phyloP scores from a whole-genome alignment of 2,329 filamentous ascomycete species.

The Cercospora zeae-maydis region DNA sequence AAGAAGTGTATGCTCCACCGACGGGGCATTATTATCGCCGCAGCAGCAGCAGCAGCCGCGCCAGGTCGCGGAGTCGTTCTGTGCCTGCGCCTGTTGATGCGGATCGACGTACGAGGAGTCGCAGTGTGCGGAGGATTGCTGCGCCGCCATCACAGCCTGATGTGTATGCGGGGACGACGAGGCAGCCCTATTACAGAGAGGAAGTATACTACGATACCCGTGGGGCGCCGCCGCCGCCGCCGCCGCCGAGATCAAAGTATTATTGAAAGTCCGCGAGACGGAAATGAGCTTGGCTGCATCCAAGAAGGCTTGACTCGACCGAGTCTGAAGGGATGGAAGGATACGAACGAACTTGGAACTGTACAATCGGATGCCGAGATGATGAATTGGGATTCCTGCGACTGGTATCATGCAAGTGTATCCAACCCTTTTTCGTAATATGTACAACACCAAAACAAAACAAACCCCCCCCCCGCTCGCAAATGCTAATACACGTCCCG shows the following conservation, averaged over 20 bases:
- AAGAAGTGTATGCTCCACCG: conserved; percentile 11
- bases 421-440: conserved; percentile 1
- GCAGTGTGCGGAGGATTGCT: conserved; percentile 12
- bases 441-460: conserved; percentile 9
- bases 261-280: background rate
- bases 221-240: conserved; percentile 13
- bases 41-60: conserved; percentile 1
- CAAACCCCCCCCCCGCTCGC: too few species aligned
- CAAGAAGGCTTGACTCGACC: background rate
- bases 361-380: background rate
- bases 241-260: conserved; percentile 19
- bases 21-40: background rate
- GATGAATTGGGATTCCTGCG: background rate
- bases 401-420: conserved; percentile 6
- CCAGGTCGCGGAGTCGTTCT: conserved; percentile 2
- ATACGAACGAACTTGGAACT: background rate
- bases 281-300: background rate
- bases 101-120: conserved; percentile 11
- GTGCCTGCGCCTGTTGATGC: background rate
- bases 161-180: conserved; percentile 11
- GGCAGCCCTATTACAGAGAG: conserved; percentile 18
- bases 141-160: background rate
- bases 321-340: background rate
- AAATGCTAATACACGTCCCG: conserved; percentile 5
- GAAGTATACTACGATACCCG: conserved; percentile 12